Evolutionary conservation across 2,329 filamentous ascomycete species (phyloP).

Genomic region (Xylariaceae sp.): DNA sequence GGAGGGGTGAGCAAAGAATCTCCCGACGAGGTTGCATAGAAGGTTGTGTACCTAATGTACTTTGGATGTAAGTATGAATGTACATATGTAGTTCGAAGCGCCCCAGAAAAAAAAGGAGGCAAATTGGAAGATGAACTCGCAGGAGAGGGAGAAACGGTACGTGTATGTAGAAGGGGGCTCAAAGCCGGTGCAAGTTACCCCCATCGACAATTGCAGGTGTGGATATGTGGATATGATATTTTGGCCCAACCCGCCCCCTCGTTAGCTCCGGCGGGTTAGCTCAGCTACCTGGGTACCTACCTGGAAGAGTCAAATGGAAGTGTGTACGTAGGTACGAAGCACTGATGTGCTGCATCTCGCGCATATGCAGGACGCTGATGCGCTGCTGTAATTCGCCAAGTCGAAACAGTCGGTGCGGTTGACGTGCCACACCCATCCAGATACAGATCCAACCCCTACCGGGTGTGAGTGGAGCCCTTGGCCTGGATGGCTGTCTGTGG

Average conservation of each 20-base stretch:
- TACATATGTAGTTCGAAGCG: slow-evolving; percentile 15
- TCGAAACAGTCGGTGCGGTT: slow-evolving; percentile 26
- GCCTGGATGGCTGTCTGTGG: slow-evolving; percentile 23
- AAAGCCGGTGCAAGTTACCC: slow-evolving; percentile 25
- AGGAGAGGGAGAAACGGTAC: slow-evolving; percentile 18
- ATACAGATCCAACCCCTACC: slow-evolving; percentile 30
- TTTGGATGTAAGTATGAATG: too few species aligned
- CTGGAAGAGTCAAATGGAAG: slow-evolving; percentile 19
- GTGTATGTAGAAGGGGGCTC: slow-evolving; percentile 15
- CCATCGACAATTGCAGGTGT: slow-evolving; percentile 12
- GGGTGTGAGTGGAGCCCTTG: slow-evolving; percentile 25
- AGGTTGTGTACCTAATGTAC: too few species aligned
- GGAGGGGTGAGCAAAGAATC: slow-evolving; percentile 19
- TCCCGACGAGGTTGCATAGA: slow-evolving; percentile 19
- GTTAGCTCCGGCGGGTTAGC: slow-evolving; percentile 28
- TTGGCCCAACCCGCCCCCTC: slow-evolving; percentile 17
- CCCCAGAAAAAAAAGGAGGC: slow-evolving; percentile 26
- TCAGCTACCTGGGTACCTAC: slow-evolving; percentile 3
- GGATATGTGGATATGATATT: not conserved
- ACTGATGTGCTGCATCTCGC: slow-evolving; percentile 37
- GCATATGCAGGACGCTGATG: slow-evolving; percentile 39
- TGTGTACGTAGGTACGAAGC: slow-evolving; percentile 25
- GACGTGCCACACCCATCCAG: slow-evolving; percentile 32
- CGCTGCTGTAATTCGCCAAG: slow-evolving; percentile 31
- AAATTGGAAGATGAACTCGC: slow-evolving; percentile 29